These are phyloP conservation scores for Eucalyptus sp. DNA, from an alignment of 345 rosid genomes.

Conservation along the genomic window DNA sequence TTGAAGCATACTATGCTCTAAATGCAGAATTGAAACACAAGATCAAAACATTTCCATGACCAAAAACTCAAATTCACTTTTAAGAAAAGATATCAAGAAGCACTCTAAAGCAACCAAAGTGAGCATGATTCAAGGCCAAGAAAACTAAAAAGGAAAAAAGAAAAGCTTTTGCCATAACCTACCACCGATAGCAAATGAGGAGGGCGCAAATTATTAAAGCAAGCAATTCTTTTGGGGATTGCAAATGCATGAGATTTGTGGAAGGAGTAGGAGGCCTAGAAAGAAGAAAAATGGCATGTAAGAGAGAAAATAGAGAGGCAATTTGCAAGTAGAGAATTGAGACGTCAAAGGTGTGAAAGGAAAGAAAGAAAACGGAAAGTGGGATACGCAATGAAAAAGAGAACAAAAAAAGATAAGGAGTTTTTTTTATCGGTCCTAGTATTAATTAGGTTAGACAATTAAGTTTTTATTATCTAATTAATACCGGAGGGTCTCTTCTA, in stretches of 20 bases:
- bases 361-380: neutral
- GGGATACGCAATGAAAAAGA: neutral
- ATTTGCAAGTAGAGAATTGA: neutral
- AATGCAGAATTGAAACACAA: no score
- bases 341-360: neutral
- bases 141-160: no score
- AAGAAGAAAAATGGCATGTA: neutral
- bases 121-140: no score
- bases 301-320: neutral
- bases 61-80: no score
- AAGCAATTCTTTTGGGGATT: neutral
- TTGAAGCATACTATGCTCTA: no score
- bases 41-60: no score
- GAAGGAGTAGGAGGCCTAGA: neutral
- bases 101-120: no score
- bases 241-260: neutral
- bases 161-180: fast-evolving
- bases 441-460: no score
- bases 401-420: fast-evolving
- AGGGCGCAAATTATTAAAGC: neutral
- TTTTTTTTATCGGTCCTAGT: no score
- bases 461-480: no score
- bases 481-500: no score
- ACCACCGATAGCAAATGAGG: neutral
- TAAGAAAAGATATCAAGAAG: no score